Conservation (phyloP, 805 yeast species). For the Candida tibetensis region DNA sequence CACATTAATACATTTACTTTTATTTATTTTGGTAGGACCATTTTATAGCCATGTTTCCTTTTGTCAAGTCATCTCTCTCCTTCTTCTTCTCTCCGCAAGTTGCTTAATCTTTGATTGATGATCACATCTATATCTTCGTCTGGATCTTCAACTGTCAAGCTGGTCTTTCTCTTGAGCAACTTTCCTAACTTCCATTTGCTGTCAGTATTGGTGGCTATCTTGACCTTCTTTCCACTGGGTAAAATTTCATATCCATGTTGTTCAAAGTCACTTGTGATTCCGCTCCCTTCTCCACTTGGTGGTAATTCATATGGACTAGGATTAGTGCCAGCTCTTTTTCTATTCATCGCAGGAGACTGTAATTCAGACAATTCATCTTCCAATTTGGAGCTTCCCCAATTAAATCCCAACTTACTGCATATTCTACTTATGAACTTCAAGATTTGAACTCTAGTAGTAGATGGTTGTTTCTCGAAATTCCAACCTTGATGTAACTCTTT, state of each 20-base stretch:
- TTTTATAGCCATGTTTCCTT: not conserved
- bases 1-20: too few species aligned
- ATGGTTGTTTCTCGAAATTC: constrained; percentile 56
- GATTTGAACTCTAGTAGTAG: constrained; percentile 17
- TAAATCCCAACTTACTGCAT: constrained; percentile 21
- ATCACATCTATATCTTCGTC: constrained; percentile 54
- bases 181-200: constrained; percentile 31
- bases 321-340: constrained; percentile 50
- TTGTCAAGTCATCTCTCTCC: constrained; percentile 1
- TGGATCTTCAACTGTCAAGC: constrained; percentile 11
- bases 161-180: constrained; percentile 34
- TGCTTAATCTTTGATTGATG: constrained; percentile 46
- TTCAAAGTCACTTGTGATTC: constrained; percentile 20
- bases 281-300: constrained; percentile 43
- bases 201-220: constrained; percentile 26
- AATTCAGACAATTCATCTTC: constrained; percentile 8
- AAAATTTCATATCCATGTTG: constrained; percentile 50
- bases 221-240: constrained; percentile 71
- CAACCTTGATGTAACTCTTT: constrained; percentile 76
- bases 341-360: constrained; percentile 29
- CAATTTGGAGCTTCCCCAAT: constrained; percentile 8
- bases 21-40: not conserved
- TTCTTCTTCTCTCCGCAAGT: constrained; percentile 13
- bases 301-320: constrained; percentile 48
- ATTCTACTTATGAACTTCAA: constrained; percentile 8